phyloP scores from a whole-genome alignment of 2,329 filamentous ascomycete species.

The Fusarium sp. region DNA sequence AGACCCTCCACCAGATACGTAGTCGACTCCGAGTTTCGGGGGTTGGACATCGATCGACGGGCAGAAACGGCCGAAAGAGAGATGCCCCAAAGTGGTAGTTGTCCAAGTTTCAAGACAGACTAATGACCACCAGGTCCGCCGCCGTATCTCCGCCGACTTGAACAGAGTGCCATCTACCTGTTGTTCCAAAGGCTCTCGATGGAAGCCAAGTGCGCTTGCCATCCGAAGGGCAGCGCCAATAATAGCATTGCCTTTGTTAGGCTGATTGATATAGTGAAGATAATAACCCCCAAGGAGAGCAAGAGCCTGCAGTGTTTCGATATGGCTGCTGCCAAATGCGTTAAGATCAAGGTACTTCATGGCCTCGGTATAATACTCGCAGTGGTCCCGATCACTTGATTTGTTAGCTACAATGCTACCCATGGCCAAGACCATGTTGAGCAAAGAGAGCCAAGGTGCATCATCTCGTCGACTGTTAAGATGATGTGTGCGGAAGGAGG shows the following conservation, averaged over 20 bases:
- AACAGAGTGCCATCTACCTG: neutral
- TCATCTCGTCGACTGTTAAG: neutral
- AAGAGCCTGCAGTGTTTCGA: slow-evolving; percentile 10
- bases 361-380: slow-evolving; percentile 2
- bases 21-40: neutral
- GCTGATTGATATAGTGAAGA: slow-evolving; percentile 14
- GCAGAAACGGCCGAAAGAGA: slow-evolving; percentile 9
- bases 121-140: slow-evolving; percentile 8
- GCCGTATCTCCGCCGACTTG: neutral
- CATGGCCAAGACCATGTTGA: slow-evolving; percentile 13
- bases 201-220: slow-evolving; percentile 9
- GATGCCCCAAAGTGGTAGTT: neutral
- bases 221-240: slow-evolving; percentile 10
- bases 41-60: slow-evolving; percentile 3
- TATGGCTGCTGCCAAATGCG: slow-evolving; percentile 4
- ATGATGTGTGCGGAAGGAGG: slow-evolving; percentile 2
- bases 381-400: slow-evolving; percentile 1
- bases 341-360: slow-evolving; percentile 2
- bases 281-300: slow-evolving; percentile 1
- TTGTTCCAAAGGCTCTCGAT: slow-evolving; percentile 1
- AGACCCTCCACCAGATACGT: too few species aligned
- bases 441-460: slow-evolving; percentile 1
- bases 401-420: slow-evolving; percentile 2
- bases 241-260: slow-evolving; percentile 13
- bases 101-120: slow-evolving; percentile 3